Evolutionary conservation across 1,284 basidiomycete genomes (phyloP).

Genomic region (Ustilago tritici): DNA sequence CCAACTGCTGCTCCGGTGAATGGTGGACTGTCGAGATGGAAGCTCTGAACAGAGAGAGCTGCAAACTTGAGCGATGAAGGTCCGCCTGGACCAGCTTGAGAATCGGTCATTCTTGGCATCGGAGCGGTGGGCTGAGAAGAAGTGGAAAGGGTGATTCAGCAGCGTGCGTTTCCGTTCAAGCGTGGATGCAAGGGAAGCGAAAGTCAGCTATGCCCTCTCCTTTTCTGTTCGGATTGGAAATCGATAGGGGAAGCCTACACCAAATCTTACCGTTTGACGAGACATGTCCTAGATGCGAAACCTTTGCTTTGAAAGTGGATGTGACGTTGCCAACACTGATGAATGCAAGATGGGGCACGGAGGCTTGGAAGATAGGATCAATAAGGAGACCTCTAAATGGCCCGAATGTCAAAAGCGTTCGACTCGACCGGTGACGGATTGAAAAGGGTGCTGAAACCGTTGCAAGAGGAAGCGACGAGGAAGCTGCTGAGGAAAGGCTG

Average conservation of each 20-base stretch:
- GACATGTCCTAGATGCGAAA: conserved; percentile 14
- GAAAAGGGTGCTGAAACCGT: not conserved
- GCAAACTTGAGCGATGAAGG: conserved; percentile 64
- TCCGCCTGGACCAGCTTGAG: conserved; percentile 55
- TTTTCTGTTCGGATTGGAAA: not conserved
- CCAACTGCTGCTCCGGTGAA: conserved; percentile 66
- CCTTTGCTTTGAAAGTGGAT: too few species aligned
- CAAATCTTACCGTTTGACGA: conserved; percentile 21
- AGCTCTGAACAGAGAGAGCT: conserved; percentile 66
- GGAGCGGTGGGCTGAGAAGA: conserved; percentile 43
- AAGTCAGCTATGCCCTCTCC: conserved; percentile 6
- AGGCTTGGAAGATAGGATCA: too few species aligned
- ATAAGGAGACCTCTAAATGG: not conserved
- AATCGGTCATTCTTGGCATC: conserved; percentile 65
- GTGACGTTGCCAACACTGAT: too few species aligned
- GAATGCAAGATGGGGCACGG: not conserved
- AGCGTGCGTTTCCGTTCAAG: not conserved
- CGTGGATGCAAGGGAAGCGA: conserved; percentile 4
- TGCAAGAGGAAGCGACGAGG: conserved; percentile 1
- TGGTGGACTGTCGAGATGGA: conserved; percentile 67
- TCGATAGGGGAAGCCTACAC: not conserved
- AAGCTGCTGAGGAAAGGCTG: conserved; percentile 3
- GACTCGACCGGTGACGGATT: not conserved
- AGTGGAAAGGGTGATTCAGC: conserved; percentile 3
- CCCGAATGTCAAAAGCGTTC: not conserved